Evolutionary conservation across 805 yeast genomes (phyloP), one percentile per base, ranked within the genome.

Genomic region (Kluyveromyces starmeri): DNA sequence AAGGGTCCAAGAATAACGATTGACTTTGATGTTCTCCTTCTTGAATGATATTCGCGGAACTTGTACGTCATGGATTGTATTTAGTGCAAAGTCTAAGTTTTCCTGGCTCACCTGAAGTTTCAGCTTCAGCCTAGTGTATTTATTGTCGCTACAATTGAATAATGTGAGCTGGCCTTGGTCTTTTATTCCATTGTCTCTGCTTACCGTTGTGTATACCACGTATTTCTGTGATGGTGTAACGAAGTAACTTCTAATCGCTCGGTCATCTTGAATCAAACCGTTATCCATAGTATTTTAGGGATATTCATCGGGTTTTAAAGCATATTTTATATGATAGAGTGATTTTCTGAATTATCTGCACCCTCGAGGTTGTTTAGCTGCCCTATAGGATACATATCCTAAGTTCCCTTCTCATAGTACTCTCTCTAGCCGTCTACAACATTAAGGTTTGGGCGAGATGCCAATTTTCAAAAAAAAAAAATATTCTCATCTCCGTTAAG

Each of bases 1-100:
- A 5, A 48, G 27, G 7, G 46, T 9, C 22, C 32, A 28, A 15
- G 29, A 29, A 9, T 26, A 13, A 12, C 24, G 19, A 12, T 28
- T 36, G 4, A 28, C 27, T 20, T 15, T 30, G 5, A 8, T 15
- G 15, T 12, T 7, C 11, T 5, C 26, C 16, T 22, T 23, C 10
- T 22, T 27, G 12, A 22, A 26, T 7, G 13, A 9, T 7, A 25
- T 25, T 5, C 15, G 24, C 4, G 39, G 28, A 6, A 23, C 42
- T n/a, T 36, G 33, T 9, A 33, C 32, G 7, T 21, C 9, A 5
- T 11, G 8, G 12, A 30, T 12, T 6, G 16, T 11, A 19, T 13
- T 20, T 24, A 28, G 20, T 10, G 9, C 16, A 20, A 15, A 30
- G 11, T 30, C 26, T 9, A 30, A 30, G 17, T 30, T 16, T 13